A percentile compares a stretch with the other conserved stretches of the same genome.
Conservation (phyloP, 306 rosid species). For the Acacia confusa region DNA sequence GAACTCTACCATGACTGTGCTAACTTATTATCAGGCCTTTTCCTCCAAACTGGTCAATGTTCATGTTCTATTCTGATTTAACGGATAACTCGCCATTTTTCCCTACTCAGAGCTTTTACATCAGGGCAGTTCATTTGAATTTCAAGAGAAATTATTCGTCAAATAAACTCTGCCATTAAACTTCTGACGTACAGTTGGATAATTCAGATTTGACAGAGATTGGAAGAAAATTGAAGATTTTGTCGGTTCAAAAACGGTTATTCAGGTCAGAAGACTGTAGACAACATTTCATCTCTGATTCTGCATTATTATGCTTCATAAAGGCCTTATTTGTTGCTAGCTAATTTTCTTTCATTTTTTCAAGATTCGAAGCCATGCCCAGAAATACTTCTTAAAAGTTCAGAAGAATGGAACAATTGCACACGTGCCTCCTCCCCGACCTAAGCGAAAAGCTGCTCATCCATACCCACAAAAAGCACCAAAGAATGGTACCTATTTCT, state of each 20-base stretch:
- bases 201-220: slow-evolving; percentile 84
- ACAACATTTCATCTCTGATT: slow-evolving; percentile 4
- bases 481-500: slow-evolving; percentile 61
- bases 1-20: neutral
- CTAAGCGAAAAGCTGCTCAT: slow-evolving; percentile 93
- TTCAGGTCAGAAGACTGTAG: slow-evolving; percentile 66
- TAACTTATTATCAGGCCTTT: neutral
- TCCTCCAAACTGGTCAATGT: slow-evolving; percentile 1
- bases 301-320: slow-evolving; percentile 3
- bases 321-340: neutral
- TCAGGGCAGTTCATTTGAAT: neutral
- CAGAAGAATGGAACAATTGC: slow-evolving; percentile 84
- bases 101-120: neutral
- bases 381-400: slow-evolving; percentile 86
- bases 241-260: slow-evolving; percentile 90
- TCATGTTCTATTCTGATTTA: neutral
- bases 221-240: slow-evolving; percentile 98
- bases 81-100: neutral
- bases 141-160: neutral
- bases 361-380: slow-evolving; percentile 95
- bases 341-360: neutral
- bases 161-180: neutral
- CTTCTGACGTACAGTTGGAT: slow-evolving; percentile 7
- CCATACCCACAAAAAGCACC: slow-evolving; percentile 96
- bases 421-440: slow-evolving; percentile 97